Conservation (phyloP, 352 stramenopile species). For the Pythium guiyangense region DNA sequence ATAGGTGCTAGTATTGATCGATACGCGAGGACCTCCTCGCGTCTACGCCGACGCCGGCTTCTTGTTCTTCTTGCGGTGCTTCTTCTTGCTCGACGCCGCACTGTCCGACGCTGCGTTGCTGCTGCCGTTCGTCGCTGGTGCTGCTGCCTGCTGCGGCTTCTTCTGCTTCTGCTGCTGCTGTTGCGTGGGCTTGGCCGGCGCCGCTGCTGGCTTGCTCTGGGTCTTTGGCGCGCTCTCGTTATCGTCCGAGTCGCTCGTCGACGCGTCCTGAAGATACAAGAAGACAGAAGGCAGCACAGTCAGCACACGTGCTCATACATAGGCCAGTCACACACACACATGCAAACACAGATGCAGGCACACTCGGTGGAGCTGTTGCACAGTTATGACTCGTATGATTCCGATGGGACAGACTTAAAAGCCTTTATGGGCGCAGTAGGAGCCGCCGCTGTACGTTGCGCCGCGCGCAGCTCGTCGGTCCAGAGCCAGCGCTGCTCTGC, state of each 20-base stretch:
- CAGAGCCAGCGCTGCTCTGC: conserved; percentile 2
- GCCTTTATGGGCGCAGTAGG: conserved; percentile 53
- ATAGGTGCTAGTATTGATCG: neutral
- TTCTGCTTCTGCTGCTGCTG: conserved; percentile 31
- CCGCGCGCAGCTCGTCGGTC: conserved; percentile 4
- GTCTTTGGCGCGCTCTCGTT: conserved; percentile 18
- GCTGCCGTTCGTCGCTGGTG: conserved; percentile 9
- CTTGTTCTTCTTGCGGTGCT: conserved; percentile 61
- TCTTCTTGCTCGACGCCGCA: conserved; percentile 32
- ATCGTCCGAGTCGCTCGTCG: conserved; percentile 29
- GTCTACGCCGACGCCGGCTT: conserved; percentile 7
- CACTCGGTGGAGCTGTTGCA: conserved; percentile 61
- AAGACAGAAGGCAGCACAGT: conserved; percentile 9
- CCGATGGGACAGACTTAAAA: conserved; percentile 66
- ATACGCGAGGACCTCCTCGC: too few relatives aligned
- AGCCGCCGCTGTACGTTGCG: conserved; percentile 9
- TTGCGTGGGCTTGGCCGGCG: neutral
- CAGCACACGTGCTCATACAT: conserved; percentile 6
- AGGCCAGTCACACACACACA: conserved; percentile 11
- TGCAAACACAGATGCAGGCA: conserved; percentile 8
- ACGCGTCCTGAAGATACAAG: conserved; percentile 18
- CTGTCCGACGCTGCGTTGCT: conserved; percentile 1
- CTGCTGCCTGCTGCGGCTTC: conserved; percentile 15
- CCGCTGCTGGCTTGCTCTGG: conserved; percentile 15
- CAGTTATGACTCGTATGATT: conserved; percentile 93